Evolutionary conservation across 106 monocot species (phyloP), one percentile per base, ranked within the genome.

Genomic region (Triglochin maritima): DNA sequence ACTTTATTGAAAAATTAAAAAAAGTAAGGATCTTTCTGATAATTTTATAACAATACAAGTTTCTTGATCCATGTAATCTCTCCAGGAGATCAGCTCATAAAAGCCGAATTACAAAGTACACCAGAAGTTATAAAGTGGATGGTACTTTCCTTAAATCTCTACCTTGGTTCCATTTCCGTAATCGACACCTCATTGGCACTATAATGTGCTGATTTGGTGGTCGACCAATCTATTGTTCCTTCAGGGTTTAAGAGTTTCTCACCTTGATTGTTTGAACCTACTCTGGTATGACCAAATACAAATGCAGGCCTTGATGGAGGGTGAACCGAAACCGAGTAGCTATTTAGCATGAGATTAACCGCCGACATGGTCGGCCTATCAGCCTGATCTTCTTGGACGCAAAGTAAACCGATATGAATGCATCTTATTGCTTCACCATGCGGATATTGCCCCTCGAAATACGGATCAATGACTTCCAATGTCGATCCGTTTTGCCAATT

Each of bases 391-490:
- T 78, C 83, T 65, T 89, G 85, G 29, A 86, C 69, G 62, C 89
- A 89, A 2, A 89, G 72, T 63, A 89, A 59, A 4, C 78, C 89
- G 6, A 89, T 71, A 15, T 81, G 80, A 52, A 83, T 68, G 72
- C 82, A 85, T 50, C 78, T 80, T 49, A 67, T 48, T 0, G 67
- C 81, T 60, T 89, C 81, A 0, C 43, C 29, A 6, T 15, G 29
- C 0, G 48, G 51, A 17, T 72, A 82, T 2, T 51, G 17, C n/a
- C 71, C 62, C 3, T n/a, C 79, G 6, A 85, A 72, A 15, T 8
- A 44, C 5, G 60, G 65, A 67, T 89, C 88, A 59, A 85, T 47
- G 42, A 86, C 63, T 15, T 81, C 61, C 44, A 65, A 41, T 5
- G 69, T 69, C 50, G 54, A 68, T 3, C 63, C 72, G n/a, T 67